Evolutionary conservation across 208 protist species (phyloP).

Genomic region (Acanthamoeba royreba): DNA sequence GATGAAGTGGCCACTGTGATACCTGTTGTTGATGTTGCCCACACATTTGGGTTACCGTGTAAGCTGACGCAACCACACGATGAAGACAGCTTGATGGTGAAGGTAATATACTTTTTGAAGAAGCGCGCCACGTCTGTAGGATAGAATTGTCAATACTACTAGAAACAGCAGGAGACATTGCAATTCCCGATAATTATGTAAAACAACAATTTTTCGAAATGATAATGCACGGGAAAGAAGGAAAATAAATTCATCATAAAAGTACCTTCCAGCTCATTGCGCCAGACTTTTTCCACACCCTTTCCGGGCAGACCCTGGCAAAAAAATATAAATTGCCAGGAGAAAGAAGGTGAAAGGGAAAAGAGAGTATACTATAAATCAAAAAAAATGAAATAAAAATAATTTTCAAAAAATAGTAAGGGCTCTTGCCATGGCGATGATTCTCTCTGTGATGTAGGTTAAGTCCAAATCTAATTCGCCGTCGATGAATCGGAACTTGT

Average conservation of each 20-base stretch:
- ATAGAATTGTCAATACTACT: neutral
- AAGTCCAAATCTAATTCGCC: slow-evolving; percentile 88
- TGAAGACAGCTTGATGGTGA: neutral
- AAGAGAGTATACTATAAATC: neutral
- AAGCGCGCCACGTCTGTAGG: slow-evolving; percentile 8
- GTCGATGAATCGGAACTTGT: slow-evolving; percentile 81
- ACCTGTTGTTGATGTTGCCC: no score
- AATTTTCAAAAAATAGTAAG: neutral
- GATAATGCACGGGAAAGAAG: neutral
- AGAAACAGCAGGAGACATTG: neutral
- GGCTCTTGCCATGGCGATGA: slow-evolving; percentile 56
- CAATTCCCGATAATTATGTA: neutral
- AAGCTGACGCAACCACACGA: no score
- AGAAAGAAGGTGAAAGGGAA: no score
- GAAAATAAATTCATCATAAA: neutral
- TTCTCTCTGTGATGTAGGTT: slow-evolving; percentile 85
- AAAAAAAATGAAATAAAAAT: neutral
- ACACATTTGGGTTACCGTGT: no score
- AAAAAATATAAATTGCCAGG: neutral
- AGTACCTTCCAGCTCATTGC: neutral
- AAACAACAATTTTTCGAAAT: neutral
- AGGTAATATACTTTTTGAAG: slow-evolving; percentile 35
- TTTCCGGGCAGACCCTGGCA: neutral
- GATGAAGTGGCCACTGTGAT: neutral
- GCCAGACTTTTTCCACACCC: slow-evolving; percentile 1